These are phyloP conservation scores for Podaxis rugospora DNA, from an alignment of 768 basidiomycete species.

Conservation along the genomic window DNA sequence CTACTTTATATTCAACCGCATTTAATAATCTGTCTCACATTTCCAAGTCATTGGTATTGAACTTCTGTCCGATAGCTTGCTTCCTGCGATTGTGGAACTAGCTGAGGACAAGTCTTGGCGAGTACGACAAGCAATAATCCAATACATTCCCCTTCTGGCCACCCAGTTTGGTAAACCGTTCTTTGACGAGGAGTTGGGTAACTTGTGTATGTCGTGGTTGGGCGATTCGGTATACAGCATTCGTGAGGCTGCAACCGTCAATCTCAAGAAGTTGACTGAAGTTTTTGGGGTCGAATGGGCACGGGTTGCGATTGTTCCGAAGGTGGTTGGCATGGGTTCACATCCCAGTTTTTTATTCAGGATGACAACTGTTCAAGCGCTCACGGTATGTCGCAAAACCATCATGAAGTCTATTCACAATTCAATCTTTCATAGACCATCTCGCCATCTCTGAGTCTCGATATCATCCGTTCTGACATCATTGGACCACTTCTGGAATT, in stretches of 20 bases:
- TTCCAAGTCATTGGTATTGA: conserved; percentile 93
- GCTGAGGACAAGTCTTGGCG: conserved; percentile 99
- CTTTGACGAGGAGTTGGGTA: conserved; percentile 96
- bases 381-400: conserved; percentile 62
- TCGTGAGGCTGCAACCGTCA: conserved; percentile 95
- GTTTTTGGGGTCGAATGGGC: conserved; percentile 99
- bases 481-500: conserved; percentile 80
- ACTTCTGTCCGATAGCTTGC: conserved; percentile 85
- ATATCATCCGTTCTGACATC: conserved; percentile 81
- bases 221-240: conserved; percentile 99
- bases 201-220: conserved; percentile 98
- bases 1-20: not conserved
- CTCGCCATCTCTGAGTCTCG: conserved; percentile 79
- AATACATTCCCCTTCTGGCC: conserved; percentile 97
- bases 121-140: conserved; percentile 98
- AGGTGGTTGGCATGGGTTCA: conserved; percentile 94
- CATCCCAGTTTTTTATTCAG: conserved; percentile 96
- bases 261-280: conserved; percentile 94
- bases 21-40: conserved; percentile 16
- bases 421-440: conserved; percentile 64
- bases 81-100: conserved; percentile 96
- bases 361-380: conserved; percentile 99
- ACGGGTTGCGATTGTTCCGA: conserved; percentile 87
- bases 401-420: conserved; percentile 8
- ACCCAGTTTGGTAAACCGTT: conserved; percentile 96